Evolutionary conservation across 2,329 filamentous ascomycete genomes (phyloP).

Genomic region (Diplodia intermedia): DNA sequence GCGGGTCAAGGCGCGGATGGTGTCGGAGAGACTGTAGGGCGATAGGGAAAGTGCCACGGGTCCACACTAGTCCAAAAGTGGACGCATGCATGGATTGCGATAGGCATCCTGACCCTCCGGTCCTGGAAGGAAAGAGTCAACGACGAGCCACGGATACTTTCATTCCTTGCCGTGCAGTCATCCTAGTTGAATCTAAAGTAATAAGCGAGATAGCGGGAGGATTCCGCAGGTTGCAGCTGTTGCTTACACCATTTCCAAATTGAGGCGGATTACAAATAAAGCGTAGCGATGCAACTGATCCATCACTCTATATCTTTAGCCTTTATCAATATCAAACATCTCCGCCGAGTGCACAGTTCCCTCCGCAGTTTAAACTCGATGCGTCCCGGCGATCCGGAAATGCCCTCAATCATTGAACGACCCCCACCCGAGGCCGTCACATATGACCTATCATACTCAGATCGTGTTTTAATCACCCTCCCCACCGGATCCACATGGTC

Average conservation of each 20-base stretch:
- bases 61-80: conserved; percentile 1
- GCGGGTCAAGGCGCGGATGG: neutral
- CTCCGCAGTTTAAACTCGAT: neutral
- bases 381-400: neutral
- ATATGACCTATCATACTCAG: conserved; percentile 5
- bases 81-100: neutral
- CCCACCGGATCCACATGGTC: conserved; percentile 56
- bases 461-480: conserved; percentile 54
- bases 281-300: neutral
- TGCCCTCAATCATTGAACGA: neutral
- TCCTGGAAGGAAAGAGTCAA: too few relatives aligned
- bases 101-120: neutral
- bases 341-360: neutral
- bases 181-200: too few relatives aligned
- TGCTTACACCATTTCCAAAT: neutral
- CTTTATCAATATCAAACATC: neutral
- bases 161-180: too few relatives aligned
- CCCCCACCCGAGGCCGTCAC: neutral
- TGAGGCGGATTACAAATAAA: neutral
- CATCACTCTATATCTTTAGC: too few relatives aligned
- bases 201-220: neutral
- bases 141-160: too few relatives aligned
- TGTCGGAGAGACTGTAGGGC: neutral
- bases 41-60: neutral
- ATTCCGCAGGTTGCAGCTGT: conserved; percentile 1